Evolutionary conservation across 768 basidiomycete genomes (phyloP).

Genomic region (Amanita jacksonii): DNA sequence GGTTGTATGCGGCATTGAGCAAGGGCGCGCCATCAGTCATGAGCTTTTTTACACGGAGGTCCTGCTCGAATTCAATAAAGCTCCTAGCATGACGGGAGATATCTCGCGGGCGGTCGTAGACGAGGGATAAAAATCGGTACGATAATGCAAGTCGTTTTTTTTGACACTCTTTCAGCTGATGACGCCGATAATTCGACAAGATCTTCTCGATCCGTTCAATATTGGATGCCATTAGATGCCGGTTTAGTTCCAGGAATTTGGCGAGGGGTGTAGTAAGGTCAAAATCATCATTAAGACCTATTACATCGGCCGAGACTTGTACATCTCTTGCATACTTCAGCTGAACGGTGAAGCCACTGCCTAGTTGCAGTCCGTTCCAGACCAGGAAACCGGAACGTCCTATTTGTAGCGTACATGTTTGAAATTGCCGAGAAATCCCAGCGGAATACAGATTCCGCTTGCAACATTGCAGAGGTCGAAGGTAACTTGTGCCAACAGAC

Average conservation of each 20-base stretch:
- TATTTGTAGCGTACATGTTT: constrained; percentile 38
- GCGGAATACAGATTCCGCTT: constrained; percentile 40
- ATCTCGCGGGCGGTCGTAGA: constrained; percentile 49
- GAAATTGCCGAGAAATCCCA: constrained; percentile 34
- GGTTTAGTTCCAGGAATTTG: constrained; percentile 52
- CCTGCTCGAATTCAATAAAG: constrained; percentile 39
- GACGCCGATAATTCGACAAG: constrained; percentile 41
- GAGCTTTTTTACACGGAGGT: constrained; percentile 45
- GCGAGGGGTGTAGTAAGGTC: constrained; percentile 55
- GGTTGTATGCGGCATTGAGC: constrained; percentile 42
- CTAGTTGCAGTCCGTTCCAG: constrained; percentile 47
- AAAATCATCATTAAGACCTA: constrained; percentile 60
- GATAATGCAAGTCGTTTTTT: constrained; percentile 46
- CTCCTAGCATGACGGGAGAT: constrained; percentile 33
- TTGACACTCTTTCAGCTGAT: constrained; percentile 36
- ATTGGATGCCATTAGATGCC: constrained; percentile 33
- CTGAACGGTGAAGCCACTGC: constrained; percentile 59
- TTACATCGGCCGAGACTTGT: constrained; percentile 34
- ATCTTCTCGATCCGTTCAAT: constrained; percentile 35
- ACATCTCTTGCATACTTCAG: constrained; percentile 49
- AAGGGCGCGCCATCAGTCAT: constrained; percentile 34
- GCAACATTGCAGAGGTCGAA: constrained; percentile 36
- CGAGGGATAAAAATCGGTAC: constrained; percentile 51
- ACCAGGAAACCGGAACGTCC: constrained; percentile 40
- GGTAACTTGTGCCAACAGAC: constrained; percentile 37